phyloP scores from a whole-genome alignment of 345 rosid species.

The Dovyalis caffra region DNA sequence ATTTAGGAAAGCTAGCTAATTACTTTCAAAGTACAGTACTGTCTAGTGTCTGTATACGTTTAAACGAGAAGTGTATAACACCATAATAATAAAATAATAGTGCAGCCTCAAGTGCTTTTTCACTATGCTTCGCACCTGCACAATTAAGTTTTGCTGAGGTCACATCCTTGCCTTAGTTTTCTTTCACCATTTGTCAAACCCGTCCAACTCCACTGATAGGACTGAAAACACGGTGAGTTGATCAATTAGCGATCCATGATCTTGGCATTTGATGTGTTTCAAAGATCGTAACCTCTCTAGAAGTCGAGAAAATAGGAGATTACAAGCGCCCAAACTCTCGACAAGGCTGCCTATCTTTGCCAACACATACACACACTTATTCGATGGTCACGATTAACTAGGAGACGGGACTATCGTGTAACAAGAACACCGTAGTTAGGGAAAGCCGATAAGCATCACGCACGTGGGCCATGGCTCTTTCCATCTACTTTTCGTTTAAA shows the following conservation, averaged over 20 bases:
- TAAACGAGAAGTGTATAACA: constrained; percentile 21
- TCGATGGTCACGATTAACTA: not conserved
- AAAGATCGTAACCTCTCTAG: no score
- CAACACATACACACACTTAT: not conserved
- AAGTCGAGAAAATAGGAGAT: not conserved
- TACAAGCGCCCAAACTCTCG: not conserved
- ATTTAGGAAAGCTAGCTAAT: constrained; percentile 5
- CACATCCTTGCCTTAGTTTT: not conserved
- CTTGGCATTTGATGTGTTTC: no score
- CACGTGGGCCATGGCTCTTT: constrained; percentile 7
- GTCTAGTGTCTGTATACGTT: not conserved
- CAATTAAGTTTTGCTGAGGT: not conserved
- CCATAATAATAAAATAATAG: constrained; percentile 9
- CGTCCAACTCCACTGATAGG: no score
- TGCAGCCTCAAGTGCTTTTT: not conserved
- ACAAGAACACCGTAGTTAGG: not conserved
- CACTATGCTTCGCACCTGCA: constrained; percentile 7
- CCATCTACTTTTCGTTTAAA: constrained; percentile 1
- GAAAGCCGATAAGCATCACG: constrained; percentile 9
- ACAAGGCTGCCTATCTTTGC: not conserved
- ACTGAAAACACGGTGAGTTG: no score
- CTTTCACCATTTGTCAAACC: no score
- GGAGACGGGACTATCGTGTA: constrained; percentile 3
- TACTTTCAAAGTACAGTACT: constrained; percentile 13
- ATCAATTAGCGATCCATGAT: no score